Base-by-base conservation (phyloP, 2,329 filamentous ascomycete species). In the Pseudogymnoascus sp. region DNA sequence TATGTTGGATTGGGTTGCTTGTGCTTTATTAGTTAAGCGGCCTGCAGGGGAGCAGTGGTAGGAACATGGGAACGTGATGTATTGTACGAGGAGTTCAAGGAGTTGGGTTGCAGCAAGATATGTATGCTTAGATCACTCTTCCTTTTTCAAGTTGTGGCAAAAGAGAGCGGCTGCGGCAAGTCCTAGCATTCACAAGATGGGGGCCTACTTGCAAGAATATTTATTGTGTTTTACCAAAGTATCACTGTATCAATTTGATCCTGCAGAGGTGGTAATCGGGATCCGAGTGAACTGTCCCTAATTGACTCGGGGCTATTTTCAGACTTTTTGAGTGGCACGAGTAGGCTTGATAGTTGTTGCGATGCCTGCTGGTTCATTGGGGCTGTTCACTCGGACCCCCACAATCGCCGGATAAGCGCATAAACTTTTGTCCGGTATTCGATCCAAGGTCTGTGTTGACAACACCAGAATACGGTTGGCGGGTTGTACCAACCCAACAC, bases 1-100 rank as follows among this genome's bases (percentile, higher is more conserved):
- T 99, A 99, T 76, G 80, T 97, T 64, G 90, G 90, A 35, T 81
- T 99, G 69, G 93, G 93, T 61, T 97, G 92, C 75, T 83, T 99
- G 65, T 99, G 95, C 82, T 97, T 98, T 76, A 96, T 99, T 75
- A 97, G 92, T 79, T 96, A 85, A 74, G 60, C 33, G 26, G n/a
- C 7, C 59, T 63, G n/a, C 24, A 59, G 33, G 26, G 28, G 33
- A 40, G 26, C 6, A 37, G 33, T 6, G 28, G 24, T 14, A 26
- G 31, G 61, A n/a, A 40, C 7, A 28, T 56, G 50, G 46, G 50
- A 33, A 56, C 28, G 28, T 33, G 28, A 56, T 33, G 50, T 56
- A 56, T 56, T 56, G 50, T 33, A 56, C n/a, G 50, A 56, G 50
- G 50, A 33, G 50, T 56, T 56, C 50, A 56, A 56, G 50, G 50